Evolutionary conservation across 2,329 filamentous ascomycete genomes (phyloP).

Genomic region (Fusarium oxysporum): DNA sequence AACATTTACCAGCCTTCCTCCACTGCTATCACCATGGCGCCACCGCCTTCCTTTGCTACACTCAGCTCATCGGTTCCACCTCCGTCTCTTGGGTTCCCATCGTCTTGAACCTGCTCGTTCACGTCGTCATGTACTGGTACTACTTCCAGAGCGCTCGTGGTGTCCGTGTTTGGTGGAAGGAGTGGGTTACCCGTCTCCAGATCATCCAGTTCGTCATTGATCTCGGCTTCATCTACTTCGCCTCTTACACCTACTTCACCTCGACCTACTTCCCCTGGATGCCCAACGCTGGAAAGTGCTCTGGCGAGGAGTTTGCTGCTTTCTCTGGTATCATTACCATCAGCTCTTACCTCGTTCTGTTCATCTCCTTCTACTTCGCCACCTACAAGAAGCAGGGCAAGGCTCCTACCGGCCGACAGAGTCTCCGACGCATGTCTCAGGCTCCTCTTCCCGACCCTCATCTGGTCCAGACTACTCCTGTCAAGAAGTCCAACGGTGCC

Average conservation of each 20-base stretch:
- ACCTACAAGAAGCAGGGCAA: conserved; percentile 93
- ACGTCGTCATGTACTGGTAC: conserved; percentile 99
- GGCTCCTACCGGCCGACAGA: conserved; percentile 83
- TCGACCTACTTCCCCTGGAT: conserved; percentile 88
- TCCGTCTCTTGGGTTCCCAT: conserved; percentile 96
- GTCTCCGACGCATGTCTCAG: conserved; percentile 73
- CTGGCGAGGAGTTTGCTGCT: conserved; percentile 96
- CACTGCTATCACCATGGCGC: conserved; percentile 99
- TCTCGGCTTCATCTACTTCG: conserved; percentile 98
- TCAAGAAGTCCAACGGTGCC: conserved; percentile 62
- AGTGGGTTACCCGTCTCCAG: conserved; percentile 98
- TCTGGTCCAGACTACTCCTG: conserved; percentile 67
- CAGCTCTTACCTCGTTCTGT: conserved; percentile 94
- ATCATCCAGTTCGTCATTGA: conserved; percentile 98
- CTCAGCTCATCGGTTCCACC: conserved; percentile 91
- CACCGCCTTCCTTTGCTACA: conserved; percentile 97
- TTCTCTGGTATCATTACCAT: conserved; percentile 92
- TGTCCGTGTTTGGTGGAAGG: conserved; percentile 99
- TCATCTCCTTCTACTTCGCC: conserved; percentile 98
- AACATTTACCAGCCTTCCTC: conserved; percentile 78
- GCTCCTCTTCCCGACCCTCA: conserved; percentile 80
- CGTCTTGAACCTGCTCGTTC: conserved; percentile 89
- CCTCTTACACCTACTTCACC: conserved; percentile 98
- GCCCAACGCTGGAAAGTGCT: conserved; percentile 87
- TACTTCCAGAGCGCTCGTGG: conserved; percentile 99